These are phyloP conservation scores for Neurospora sp. DNA, from an alignment of 495 filamentous ascomycete species.

Conservation along the genomic window DNA sequence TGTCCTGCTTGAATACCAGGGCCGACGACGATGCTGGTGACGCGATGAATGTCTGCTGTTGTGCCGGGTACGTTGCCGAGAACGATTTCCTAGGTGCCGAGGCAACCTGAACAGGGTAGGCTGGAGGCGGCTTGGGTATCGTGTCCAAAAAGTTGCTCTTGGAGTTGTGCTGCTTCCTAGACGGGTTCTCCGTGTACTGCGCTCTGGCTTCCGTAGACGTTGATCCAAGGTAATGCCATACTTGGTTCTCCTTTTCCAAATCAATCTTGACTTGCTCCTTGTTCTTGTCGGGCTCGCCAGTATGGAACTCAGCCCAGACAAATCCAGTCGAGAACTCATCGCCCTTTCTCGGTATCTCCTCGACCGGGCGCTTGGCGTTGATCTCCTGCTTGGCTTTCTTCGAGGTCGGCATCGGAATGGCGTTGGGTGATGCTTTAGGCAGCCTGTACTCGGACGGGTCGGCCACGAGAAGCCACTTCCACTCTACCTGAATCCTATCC, in stretches of 20 bases:
- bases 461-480: slow-evolving; percentile 63
- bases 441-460: slow-evolving; percentile 55
- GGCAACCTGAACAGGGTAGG: slow-evolving; percentile 10
- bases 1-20: slow-evolving; percentile 22
- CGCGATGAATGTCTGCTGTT: not conserved
- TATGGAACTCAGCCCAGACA: slow-evolving; percentile 79
- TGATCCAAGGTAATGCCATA: slow-evolving; percentile 86
- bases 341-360: slow-evolving; percentile 55
- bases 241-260: slow-evolving; percentile 54
- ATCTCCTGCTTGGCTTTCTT: slow-evolving; percentile 45
- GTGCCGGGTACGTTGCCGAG: slow-evolving; percentile 7
- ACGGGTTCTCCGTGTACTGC: slow-evolving; percentile 79
- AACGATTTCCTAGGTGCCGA: slow-evolving; percentile 8
- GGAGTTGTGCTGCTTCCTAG: slow-evolving; percentile 41
- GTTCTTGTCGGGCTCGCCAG: slow-evolving; percentile 37
- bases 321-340: slow-evolving; percentile 57
- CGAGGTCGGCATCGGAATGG: slow-evolving; percentile 46
- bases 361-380: slow-evolving; percentile 46
- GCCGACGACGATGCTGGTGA: not conserved
- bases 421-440: slow-evolving; percentile 51
- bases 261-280: slow-evolving; percentile 48
- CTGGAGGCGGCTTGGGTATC: slow-evolving; percentile 40
- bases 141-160: slow-evolving; percentile 56
- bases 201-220: slow-evolving; percentile 85
- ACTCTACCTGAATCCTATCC: slow-evolving; percentile 65